Base-by-base conservation (phyloP, 1,284 basidiomycete genomes). In the Cutaneotrichosporon sp. region DNA sequence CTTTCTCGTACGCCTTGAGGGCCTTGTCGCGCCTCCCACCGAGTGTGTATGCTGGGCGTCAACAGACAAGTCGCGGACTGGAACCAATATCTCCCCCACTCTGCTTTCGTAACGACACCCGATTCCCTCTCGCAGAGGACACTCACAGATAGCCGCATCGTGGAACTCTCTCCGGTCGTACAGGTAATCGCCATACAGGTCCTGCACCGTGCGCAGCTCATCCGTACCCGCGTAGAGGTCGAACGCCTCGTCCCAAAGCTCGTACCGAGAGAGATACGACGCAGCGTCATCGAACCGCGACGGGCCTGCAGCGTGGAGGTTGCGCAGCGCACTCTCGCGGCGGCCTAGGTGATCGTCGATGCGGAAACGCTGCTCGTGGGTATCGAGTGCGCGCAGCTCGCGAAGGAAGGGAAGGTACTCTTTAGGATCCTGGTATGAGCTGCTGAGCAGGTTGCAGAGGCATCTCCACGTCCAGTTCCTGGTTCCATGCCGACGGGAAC, bases 361-460 rank as follows among this genome's bases (percentile, higher is more conserved):
- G 68, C 86, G 86, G 82, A 92, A 97, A 46, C 87, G 83, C 72
- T 98, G 95, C 72, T 96, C 92, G 75, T 88, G 85, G 61, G 86
- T 87, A 53, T 91, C 89, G 65, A 97, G 82, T 0, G 89, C 85
- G 10, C 91, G 87, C 13, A 99, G 84, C 70, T 95, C 91, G 16
- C 93, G 88, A 59, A 99, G 83, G 86, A 99, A 98, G 0, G 97
- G 95, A 0, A 99, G 86, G 76, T 99, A 99, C 79, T 99, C 97
- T 72, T 95, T 87, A 8, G 97, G 97, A 80, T 99, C 93, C 85
- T 60, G 58, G 21, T 10, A 38, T 60, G 8, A 60, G 58, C 58
- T 34, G 26, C 5, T 36, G 11, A 3, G 1, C 1, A 36, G 16
- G 5, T 22, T 14, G 1, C 16, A 9, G 8, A 18, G 22, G 16